These are phyloP conservation scores for Yamadazyma jaroonii DNA, from an alignment of 1,139 yeast genomes.

Conservation along the genomic window DNA sequence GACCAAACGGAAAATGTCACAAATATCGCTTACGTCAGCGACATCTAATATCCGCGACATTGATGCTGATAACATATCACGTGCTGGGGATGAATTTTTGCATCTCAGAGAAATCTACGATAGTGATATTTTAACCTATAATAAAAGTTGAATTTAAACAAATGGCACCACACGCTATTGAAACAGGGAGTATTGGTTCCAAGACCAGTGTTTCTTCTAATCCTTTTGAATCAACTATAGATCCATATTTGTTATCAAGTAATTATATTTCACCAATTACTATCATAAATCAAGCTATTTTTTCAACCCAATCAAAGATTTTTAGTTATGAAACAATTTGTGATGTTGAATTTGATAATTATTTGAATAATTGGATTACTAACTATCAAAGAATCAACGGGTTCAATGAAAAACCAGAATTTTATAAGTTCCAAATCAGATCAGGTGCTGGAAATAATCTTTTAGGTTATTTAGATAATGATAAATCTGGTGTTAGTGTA, in stretches of 20 bases:
- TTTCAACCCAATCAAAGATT: slow-evolving; percentile 58
- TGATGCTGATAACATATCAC: slow-evolving; percentile 7
- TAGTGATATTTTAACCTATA: too few relatives aligned
- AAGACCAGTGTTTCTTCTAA: slow-evolving; percentile 12
- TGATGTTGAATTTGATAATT: slow-evolving; percentile 57
- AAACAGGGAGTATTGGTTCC: slow-evolving; percentile 5
- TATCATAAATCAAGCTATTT: slow-evolving; percentile 64
- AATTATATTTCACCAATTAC: slow-evolving; percentile 62
- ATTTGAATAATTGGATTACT: slow-evolving; percentile 59
- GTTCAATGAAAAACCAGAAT: slow-evolving; percentile 54
- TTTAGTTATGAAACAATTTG: slow-evolving; percentile 72
- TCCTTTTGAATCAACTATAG: slow-evolving; percentile 61
- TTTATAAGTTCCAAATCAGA: slow-evolving; percentile 68
- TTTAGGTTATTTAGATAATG: slow-evolving; percentile 61
- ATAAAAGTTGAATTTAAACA: background rate
- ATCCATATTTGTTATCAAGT: slow-evolving; percentile 51
- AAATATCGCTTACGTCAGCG: background rate
- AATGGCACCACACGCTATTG: slow-evolving; percentile 16
- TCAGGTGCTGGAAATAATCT: slow-evolving; percentile 82
- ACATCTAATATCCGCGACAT: background rate
- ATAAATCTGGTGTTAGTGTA: slow-evolving; percentile 39
- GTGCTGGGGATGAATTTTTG: slow-evolving; percentile 1
- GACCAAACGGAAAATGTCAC: too few relatives aligned
- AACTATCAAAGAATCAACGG: slow-evolving; percentile 52
- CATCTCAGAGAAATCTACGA: background rate